These are phyloP conservation scores for Aspergillus cejpii DNA, from an alignment of 2,329 filamentous ascomycete species.

Conservation along the genomic window DNA sequence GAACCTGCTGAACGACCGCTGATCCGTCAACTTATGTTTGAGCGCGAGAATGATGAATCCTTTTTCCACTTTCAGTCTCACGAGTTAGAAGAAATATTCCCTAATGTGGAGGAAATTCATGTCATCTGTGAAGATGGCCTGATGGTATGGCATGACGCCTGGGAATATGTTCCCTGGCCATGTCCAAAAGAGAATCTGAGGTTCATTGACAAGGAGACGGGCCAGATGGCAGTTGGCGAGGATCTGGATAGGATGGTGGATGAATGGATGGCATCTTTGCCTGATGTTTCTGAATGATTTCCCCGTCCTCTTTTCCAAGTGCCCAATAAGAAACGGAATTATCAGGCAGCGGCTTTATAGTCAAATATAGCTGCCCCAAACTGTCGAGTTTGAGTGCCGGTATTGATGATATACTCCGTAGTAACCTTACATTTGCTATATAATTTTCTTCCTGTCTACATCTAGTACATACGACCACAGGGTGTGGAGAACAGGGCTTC, in stretches of 20 bases:
- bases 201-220: constrained; percentile 6
- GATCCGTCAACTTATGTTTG: neutral
- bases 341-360: too few species aligned
- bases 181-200: constrained; percentile 2
- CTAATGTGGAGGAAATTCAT: constrained; percentile 1
- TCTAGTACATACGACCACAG: too few species aligned
- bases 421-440: too few species aligned
- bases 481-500: too few species aligned
- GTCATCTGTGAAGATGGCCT: neutral
- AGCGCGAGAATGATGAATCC: constrained; percentile 1
- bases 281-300: neutral
- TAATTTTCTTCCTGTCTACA: too few species aligned
- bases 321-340: too few species aligned
- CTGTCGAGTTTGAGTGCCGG: too few species aligned
- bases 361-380: too few species aligned
- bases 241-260: constrained; percentile 7
- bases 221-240: neutral
- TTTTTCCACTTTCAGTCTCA: neutral
- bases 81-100: neutral
- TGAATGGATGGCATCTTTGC: neutral
- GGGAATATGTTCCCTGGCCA: constrained; percentile 1
- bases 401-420: too few species aligned
- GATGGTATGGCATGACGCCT: neutral
- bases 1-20: neutral
- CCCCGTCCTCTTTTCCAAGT: too few species aligned